phyloP scores from a whole-genome alignment of 179 eudicot species.

The Drosera spatulata region DNA sequence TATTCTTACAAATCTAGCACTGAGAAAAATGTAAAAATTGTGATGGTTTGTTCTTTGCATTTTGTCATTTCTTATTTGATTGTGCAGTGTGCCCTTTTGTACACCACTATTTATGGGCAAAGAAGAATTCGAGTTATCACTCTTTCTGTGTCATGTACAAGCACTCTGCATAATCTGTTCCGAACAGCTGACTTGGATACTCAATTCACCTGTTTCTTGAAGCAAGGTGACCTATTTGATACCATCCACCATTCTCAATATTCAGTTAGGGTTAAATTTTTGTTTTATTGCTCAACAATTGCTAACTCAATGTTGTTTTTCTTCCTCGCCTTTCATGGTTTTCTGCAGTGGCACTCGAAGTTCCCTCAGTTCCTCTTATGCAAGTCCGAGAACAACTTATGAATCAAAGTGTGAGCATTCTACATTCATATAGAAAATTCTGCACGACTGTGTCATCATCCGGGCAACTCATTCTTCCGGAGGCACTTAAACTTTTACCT shows the following conservation, averaged over 20 bases:
- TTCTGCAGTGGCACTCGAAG: constrained; percentile 59
- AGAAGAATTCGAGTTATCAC: constrained; percentile 87
- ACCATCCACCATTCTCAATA: not conserved
- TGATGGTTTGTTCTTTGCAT: constrained; percentile 1
- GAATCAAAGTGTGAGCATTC: constrained; percentile 64
- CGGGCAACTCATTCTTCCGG: constrained; percentile 94
- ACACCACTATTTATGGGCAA: constrained; percentile 84
- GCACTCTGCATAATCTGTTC: constrained; percentile 55
- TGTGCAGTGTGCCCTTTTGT: constrained; percentile 79
- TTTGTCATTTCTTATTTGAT: constrained; percentile 8
- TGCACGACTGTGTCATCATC: constrained; percentile 78
- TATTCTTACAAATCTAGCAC: not conserved
- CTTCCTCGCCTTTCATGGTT: not conserved
- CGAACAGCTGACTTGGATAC: constrained; percentile 85
- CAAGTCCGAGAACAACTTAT: constrained; percentile 76
- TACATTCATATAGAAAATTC: constrained; percentile 81
- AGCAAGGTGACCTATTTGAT: constrained; percentile 52
- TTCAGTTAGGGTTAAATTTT: no score
- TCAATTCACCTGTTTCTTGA: constrained; percentile 77
- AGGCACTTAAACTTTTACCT: constrained; percentile 89
- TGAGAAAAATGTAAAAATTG: not conserved
- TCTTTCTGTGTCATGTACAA: constrained; percentile 81
- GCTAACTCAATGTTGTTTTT: not conserved
- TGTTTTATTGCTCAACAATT: not conserved
- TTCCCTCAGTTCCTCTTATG: constrained; percentile 50